Base-by-base conservation (phyloP, 345 rosid species). In the Hypericum perforatum region DNA sequence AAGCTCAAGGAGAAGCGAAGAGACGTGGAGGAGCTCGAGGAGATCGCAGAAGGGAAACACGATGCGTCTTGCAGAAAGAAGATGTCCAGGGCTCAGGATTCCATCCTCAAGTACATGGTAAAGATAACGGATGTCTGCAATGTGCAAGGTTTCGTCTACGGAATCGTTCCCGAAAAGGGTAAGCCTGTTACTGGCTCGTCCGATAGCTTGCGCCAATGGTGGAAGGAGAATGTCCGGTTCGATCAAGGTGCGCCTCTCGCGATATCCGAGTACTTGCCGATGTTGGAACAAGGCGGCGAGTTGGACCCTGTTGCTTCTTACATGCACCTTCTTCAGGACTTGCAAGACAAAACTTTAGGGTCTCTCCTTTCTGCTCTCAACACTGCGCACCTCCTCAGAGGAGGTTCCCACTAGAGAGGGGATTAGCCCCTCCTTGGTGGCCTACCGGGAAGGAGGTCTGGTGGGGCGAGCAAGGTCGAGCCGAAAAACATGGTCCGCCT, bases 341-440 rank as follows among this genome's bases (percentile, higher is more conserved):
- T 85, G 53, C 86, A 70, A 61, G 96, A 80, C 37, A 72, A 82
- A 0, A 88, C 94, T 11, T 51, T 81, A 12, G 91, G 86, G 0
- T 85, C 95, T 0, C 57, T 82, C 59, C 68, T 82, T 13, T 79
- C 95, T 7, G 83, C 89, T 40, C 68, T 82, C 89, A 77, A 57
- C 86, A 74, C 45, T 82, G 87, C 11, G 52, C 49, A 10, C 89
- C 95, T 2, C 87, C 89, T 0, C 85, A 82, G 41, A 58, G 90
- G 60, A 54, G 73, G 49, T 80, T 82, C 58, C 87, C 87, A 0
- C 40, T 82, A 4, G 85, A 78, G n/a, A 73, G 50, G 52, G 83
- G 89, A 5, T 45, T 76, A 41, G 74, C 82, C 7, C 95, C 89
- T 0, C 86, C 95, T 0, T 80, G 95, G 95, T 82, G 95, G 89